Evolutionary conservation across 1,284 basidiomycete genomes (phyloP), one percentile per base, ranked within the genome.

Genomic region (Leccinum cinnamomeum): DNA sequence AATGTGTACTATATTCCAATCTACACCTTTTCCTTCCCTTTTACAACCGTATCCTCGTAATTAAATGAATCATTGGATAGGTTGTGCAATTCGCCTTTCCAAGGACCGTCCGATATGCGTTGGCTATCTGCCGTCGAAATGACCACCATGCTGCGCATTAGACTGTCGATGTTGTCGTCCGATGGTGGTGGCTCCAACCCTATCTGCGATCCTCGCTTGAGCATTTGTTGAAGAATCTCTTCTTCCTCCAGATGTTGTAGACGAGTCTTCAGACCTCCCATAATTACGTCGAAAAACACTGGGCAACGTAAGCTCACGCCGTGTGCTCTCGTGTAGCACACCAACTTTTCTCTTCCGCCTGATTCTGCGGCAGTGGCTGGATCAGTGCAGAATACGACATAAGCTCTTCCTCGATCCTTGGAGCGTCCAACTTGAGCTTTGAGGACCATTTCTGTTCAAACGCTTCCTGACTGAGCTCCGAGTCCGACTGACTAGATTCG

Each of bases 81-180:
- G 50, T 63, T 56, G 35, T 10, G 53, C 6, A 54, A 46, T 58
- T 56, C 57, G 56, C 62, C 67, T 37, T 73, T 76, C 75, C 73
- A 74, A 56, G 73, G 73, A 2, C 73, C 73, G 25, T 76, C 65
- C 30, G 63, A 63, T 60, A 69, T n/a, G 39, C 61, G 64, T 3
- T 55, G 61, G 7, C 41, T 23, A 48, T 66, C 62, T 57, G 23
- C 48, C n/a, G 68, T 62, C n/a, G 74, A 68, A 48, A 68, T 65
- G 28, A 53, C 51, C 80, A 86, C 86, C 82, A 91, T 85, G 69
- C 82, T 83, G 39, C 78, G 80, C 84, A 91, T 84, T 65, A 91
- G 81, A 11, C 72, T 69, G 70, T 89, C 87, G 57, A 91, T 79
- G 64, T 88, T 82, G 44, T 77, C 78, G 11, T 87, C 80, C 12